Evolutionary conservation across 306 rosid species (phyloP), one percentile per base, ranked within the genome.

Genomic region (Castanea crenata): DNA sequence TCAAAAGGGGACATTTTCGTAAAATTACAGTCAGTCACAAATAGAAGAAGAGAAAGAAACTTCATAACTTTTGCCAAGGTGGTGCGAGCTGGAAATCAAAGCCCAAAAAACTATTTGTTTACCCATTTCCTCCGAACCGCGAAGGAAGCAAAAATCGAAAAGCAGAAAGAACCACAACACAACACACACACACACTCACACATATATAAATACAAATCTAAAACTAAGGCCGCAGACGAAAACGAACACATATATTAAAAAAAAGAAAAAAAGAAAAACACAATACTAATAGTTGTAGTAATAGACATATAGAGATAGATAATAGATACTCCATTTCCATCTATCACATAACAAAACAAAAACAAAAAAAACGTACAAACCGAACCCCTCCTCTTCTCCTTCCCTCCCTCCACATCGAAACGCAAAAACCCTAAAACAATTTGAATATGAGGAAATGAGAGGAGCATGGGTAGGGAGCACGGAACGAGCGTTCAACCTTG

Each of bases 381-480:
- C 25, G 4, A 68, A 68, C 49, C 49, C 73, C n/a, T 15, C 54
- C 49, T 21, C 73, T 18, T 15, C 54, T 49, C 54, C 54, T 5
- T 49, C 54, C 54, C 16, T 49, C 54, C 54, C 5, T 49, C 54
- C 54, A 3, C 25, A 23, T 41, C 44, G 6, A 76, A 71, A 55
- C 77, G 77, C 77, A 81, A 81, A 85, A 87, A 85, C 88, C 88
- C 91, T 84, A 87, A 84, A 73, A 75, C 46, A 41, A 41, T 41
- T 41, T 41, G 46, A 41, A 41, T 41, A 86, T 74, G 85, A 80
- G 79, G 88, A 87, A 78, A 82, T 85, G 88, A 87, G 80, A 74
- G 78, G 84, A 78, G 67, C 82, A 87, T 87, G 90, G 86, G 73
- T 73, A 78, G 69, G 82, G 79, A 81, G 79, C 86, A 76, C 81